Percentiles rank a stretch among this genome's conserved stretches.
These are phyloP conservation scores for Naganishia onofrii DNA, from an alignment of 768 basidiomycete species.

Conservation along the genomic window DNA sequence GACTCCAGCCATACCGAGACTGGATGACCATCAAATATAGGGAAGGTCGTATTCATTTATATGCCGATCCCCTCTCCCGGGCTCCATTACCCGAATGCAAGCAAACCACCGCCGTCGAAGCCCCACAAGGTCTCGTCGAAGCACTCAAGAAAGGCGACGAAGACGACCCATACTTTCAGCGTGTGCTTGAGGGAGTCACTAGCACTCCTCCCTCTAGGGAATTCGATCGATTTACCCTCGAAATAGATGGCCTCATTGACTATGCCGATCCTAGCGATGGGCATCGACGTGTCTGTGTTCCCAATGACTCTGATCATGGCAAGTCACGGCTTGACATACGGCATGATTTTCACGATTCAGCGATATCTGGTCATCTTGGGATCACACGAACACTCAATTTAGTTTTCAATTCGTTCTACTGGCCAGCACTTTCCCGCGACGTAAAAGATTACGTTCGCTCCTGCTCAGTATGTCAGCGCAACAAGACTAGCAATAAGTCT, in stretches of 20 bases:
- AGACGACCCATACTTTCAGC: background rate
- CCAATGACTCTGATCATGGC: no score
- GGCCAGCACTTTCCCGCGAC: slow-evolving; percentile 49
- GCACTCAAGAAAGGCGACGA: background rate
- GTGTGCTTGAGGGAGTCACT: no score
- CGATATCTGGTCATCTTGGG: slow-evolving; percentile 55
- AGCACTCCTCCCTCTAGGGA: background rate
- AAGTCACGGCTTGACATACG: no score
- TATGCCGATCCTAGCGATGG: background rate
- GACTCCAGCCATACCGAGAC: slow-evolving; percentile 13
- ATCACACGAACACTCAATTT: slow-evolving; percentile 47
- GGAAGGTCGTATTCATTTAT: background rate
- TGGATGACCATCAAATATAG: slow-evolving; percentile 17
- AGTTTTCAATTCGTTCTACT: slow-evolving; percentile 54
- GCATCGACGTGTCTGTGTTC: slow-evolving; percentile 28
- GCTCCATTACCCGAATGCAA: slow-evolving; percentile 2
- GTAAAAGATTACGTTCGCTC: slow-evolving; percentile 49
- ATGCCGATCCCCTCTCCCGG: slow-evolving; percentile 23
- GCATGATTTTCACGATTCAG: slow-evolving; percentile 52
- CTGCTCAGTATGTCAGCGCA: slow-evolving; percentile 52
- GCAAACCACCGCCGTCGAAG: background rate
- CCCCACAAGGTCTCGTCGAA: background rate
- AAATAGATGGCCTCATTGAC: background rate
- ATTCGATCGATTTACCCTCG: background rate
- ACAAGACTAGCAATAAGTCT: slow-evolving; percentile 41